These are phyloP conservation scores for Hanseniaspora meyeri DNA, from an alignment of 805 yeast genomes.

Conservation along the genomic window DNA sequence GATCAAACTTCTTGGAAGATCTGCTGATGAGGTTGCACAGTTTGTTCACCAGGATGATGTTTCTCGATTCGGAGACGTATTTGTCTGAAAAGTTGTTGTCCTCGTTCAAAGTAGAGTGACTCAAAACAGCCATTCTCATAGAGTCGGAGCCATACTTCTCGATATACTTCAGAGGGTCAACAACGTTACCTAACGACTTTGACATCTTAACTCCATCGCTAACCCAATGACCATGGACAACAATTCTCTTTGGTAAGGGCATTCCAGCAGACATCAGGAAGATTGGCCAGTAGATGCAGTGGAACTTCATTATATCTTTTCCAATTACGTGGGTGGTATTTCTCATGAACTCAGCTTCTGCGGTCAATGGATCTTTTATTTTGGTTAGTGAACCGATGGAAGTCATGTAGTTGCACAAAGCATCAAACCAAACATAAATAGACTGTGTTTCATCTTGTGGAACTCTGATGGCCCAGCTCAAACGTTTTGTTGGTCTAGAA, in stretches of 20 bases:
- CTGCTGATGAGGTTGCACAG: slow-evolving; percentile 70
- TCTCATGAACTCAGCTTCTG: slow-evolving; percentile 16
- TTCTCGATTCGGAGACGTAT: slow-evolving; percentile 38
- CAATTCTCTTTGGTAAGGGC: slow-evolving; percentile 55
- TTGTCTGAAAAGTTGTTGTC: slow-evolving; percentile 72
- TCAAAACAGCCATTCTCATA: slow-evolving; percentile 61
- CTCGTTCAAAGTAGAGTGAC: slow-evolving; percentile 57
- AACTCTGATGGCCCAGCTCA: slow-evolving; percentile 82
- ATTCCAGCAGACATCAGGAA: slow-evolving; percentile 73
- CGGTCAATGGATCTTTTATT: slow-evolving; percentile 27
- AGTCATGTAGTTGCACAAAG: slow-evolving; percentile 73
- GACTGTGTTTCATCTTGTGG: slow-evolving; percentile 69
- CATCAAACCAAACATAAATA: slow-evolving; percentile 96
- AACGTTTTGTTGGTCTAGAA: slow-evolving; percentile 67
- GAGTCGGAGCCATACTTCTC: slow-evolving; percentile 59
- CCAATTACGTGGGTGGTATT: slow-evolving; percentile 72
- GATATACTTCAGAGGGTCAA: slow-evolving; percentile 66
- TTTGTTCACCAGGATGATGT: slow-evolving; percentile 59
- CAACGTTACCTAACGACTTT: slow-evolving; percentile 83
- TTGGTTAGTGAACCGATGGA: slow-evolving; percentile 39
- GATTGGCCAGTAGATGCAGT: slow-evolving; percentile 89
- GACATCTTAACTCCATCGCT: slow-evolving; percentile 87
- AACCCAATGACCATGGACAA: slow-evolving; percentile 93
- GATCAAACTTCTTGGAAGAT: slow-evolving; percentile 52
- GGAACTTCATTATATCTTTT: slow-evolving; percentile 81